Percentiles rank a stretch among this genome's conserved stretches.
Conservation (phyloP, 495 filamentous ascomycete genomes). For the Penicillium pulvis region DNA sequence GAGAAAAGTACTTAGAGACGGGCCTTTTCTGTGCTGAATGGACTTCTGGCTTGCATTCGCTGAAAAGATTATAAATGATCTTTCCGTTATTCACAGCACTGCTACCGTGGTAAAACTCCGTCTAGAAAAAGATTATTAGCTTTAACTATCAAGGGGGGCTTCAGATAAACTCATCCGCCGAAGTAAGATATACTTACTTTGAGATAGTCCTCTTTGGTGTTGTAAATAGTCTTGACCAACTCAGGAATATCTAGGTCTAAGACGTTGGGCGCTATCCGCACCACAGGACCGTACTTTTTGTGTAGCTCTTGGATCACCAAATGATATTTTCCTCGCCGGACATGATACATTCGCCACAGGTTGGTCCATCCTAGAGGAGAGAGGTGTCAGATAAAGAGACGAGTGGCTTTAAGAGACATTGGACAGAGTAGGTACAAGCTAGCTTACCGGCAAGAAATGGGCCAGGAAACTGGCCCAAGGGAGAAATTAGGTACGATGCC, state of each 20-base stretch:
- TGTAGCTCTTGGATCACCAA: constrained; percentile 37
- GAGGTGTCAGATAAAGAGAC: constrained; percentile 1
- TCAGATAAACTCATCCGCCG: neutral
- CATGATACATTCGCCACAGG: constrained; percentile 36
- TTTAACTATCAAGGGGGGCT: neutral
- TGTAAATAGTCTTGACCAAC: constrained; percentile 30
- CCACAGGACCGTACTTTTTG: constrained; percentile 33
- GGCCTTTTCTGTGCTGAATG: constrained; percentile 38
- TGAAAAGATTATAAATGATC: constrained; percentile 37
- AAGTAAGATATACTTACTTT: constrained; percentile 16
- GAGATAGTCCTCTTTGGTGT: constrained; percentile 25
- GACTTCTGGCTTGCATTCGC: constrained; percentile 26
- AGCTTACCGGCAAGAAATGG: constrained; percentile 36
- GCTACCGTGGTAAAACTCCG: constrained; percentile 40
- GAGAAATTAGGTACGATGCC: constrained; percentile 26
- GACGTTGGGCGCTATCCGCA: constrained; percentile 37
- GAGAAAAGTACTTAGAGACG: constrained; percentile 38
- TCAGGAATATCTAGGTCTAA: constrained; percentile 31
- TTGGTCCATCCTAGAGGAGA: constrained; percentile 33
- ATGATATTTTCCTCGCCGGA: constrained; percentile 29
- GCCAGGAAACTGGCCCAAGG: constrained; percentile 34
- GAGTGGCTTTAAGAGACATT: neutral
- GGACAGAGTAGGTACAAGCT: neutral
- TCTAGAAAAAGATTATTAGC: constrained; percentile 25
- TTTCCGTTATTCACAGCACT: constrained; percentile 37